phyloP scores from a whole-genome alignment of 1,284 basidiomycete genomes.

The Heliocybe sulcata region DNA sequence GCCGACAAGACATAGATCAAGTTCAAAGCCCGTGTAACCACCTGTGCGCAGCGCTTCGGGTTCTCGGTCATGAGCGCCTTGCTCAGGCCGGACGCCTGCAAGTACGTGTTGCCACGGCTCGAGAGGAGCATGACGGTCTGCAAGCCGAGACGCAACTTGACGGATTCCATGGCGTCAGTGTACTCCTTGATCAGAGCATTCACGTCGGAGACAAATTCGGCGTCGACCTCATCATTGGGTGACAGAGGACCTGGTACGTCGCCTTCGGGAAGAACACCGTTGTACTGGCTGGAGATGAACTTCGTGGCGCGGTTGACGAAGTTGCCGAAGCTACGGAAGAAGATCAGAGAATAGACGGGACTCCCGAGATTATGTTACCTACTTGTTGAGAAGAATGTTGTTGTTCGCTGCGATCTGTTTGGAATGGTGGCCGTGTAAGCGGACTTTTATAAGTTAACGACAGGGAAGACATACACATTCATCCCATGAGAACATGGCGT shows the following conservation, averaged over 20 bases:
- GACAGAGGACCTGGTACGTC: slow-evolving; percentile 64
- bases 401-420: slow-evolving; percentile 85
- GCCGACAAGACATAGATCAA: slow-evolving; percentile 89
- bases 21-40: slow-evolving; percentile 87
- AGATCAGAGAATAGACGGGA: slow-evolving; percentile 7
- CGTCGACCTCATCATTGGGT: slow-evolving; percentile 62
- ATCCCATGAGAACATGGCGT: slow-evolving; percentile 96
- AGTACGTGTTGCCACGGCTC: slow-evolving; percentile 88
- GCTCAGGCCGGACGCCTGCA: slow-evolving; percentile 88
- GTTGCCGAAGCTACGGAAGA: slow-evolving; percentile 77
- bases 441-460: slow-evolving; percentile 3
- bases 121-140: slow-evolving; percentile 89
- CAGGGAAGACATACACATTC: slow-evolving; percentile 66
- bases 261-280: slow-evolving; percentile 72
- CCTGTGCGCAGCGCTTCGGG: slow-evolving; percentile 83
- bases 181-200: slow-evolving; percentile 81
- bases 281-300: slow-evolving; percentile 87
- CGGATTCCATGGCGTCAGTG: slow-evolving; percentile 84
- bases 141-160: slow-evolving; percentile 86
- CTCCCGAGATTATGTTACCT: slow-evolving; percentile 10
- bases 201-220: slow-evolving; percentile 76
- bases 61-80: slow-evolving; percentile 83
- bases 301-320: slow-evolving; percentile 96
- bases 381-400: slow-evolving; percentile 93
- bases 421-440: slow-evolving; percentile 1